A percentile compares a stretch with the other conserved stretches of the same genome.
Conservation (phyloP, 1,284 basidiomycete species). For the Boletellus sp. region DNA sequence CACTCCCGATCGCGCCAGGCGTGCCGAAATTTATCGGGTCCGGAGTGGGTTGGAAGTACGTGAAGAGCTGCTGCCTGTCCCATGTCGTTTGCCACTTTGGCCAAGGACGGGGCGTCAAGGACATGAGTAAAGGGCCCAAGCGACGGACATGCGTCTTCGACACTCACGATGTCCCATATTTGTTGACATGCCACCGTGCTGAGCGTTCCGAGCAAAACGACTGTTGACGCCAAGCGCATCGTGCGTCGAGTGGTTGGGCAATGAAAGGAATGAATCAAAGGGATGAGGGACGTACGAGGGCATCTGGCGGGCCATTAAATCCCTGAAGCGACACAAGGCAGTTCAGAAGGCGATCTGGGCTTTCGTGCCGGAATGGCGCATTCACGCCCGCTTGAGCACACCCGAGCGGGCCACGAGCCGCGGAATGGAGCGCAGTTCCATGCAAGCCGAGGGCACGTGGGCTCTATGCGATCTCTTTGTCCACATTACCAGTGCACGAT, state of each 20-base stretch:
- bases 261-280: not conserved
- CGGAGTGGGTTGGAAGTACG: slow-evolving; percentile 40
- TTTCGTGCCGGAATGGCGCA: slow-evolving; percentile 1
- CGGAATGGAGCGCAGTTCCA: not conserved
- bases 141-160: not conserved
- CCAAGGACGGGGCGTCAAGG: not conserved
- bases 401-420: not conserved
- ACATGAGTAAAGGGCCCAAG: slow-evolving; percentile 3
- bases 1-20: slow-evolving; percentile 39
- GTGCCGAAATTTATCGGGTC: slow-evolving; percentile 52
- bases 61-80: slow-evolving; percentile 51
- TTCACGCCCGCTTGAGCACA: not conserved
- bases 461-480: slow-evolving; percentile 2
- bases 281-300: slow-evolving; percentile 3
- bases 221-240: slow-evolving; percentile 17
- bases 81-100: slow-evolving; percentile 62
- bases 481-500: not conserved
- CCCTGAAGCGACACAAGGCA: slow-evolving; percentile 1
- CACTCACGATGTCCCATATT: slow-evolving; percentile 33
- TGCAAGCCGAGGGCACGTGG: not conserved
- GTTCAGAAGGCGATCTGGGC: slow-evolving; percentile 4
- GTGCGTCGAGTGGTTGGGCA: not conserved
- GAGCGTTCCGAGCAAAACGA: slow-evolving; percentile 16
- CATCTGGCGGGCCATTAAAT: slow-evolving; percentile 18
- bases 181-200: slow-evolving; percentile 27